phyloP scores from a whole-genome alignment of 495 filamentous ascomycete genomes.

The Aspergillus avenaceus region DNA sequence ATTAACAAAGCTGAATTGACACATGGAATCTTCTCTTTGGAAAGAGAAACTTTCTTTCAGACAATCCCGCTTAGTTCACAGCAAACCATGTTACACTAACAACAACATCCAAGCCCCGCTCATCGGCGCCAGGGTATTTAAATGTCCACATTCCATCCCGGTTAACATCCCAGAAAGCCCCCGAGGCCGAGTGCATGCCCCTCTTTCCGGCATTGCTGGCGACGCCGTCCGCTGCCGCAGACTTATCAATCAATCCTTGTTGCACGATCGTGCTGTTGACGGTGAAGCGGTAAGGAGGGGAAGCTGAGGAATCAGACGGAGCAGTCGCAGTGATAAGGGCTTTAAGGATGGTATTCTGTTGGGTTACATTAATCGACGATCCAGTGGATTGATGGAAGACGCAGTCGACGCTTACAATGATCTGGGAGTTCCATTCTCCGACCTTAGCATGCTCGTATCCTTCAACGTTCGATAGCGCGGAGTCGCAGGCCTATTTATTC shows the following conservation, averaged over 20 bases:
- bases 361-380: conserved; percentile 1
- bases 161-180: conserved; percentile 96
- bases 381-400: not conserved
- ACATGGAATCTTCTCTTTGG: not conserved
- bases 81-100: conserved; percentile 87
- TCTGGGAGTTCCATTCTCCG: conserved; percentile 78
- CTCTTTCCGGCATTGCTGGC: conserved; percentile 65
- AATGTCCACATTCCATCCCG: conserved; percentile 97
- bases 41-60: not conserved
- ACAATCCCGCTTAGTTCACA: conserved; percentile 27
- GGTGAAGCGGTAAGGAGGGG: conserved; percentile 73
- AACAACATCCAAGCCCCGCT: conserved; percentile 85
- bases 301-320: conserved; percentile 44
- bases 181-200: conserved; percentile 94
- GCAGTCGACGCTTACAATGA: conserved; percentile 65
- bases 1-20: conserved; percentile 5
- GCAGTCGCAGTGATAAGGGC: conserved; percentile 78
- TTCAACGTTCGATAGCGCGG: conserved; percentile 62
- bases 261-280: conserved; percentile 98
- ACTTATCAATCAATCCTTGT: conserved; percentile 54
- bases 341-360: conserved; percentile 79
- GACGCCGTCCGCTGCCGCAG: conserved; percentile 32
- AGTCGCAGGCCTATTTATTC: conserved; percentile 70
- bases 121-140: conserved; percentile 84
- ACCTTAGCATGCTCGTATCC: conserved; percentile 81